These are phyloP conservation scores for Microbotryomycetes sp. DNA, from an alignment of 1,284 basidiomycete genomes.

Conservation along the genomic window DNA sequence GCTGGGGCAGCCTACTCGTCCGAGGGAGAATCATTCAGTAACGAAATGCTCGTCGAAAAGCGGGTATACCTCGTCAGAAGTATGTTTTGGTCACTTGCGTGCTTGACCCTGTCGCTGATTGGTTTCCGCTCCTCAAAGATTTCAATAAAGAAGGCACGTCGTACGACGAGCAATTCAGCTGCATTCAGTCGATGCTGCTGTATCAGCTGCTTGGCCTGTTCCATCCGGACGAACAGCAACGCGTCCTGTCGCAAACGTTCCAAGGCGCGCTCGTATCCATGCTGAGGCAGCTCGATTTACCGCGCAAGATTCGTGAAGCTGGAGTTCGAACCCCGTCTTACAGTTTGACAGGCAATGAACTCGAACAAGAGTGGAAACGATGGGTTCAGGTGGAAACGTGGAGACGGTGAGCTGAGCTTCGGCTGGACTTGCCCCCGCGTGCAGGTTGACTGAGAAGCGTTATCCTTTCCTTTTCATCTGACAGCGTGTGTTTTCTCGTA, in stretches of 20 bases:
- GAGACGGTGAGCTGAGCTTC: slow-evolving; percentile 7
- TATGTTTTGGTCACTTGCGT: not conserved
- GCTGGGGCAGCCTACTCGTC: slow-evolving; percentile 20
- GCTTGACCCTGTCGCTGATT: not conserved
- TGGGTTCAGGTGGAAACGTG: slow-evolving; percentile 29
- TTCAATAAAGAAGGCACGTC: slow-evolving; percentile 13
- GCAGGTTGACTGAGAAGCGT: not conserved
- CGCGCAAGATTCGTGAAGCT: slow-evolving; percentile 3
- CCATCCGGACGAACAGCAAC: slow-evolving; percentile 30
- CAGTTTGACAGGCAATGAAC: not conserved
- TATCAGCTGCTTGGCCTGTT: slow-evolving; percentile 33
- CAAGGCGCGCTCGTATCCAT: slow-evolving; percentile 26
- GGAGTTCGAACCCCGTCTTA: not conserved
- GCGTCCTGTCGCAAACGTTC: slow-evolving; percentile 25
- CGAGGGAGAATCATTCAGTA: slow-evolving; percentile 22
- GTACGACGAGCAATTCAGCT: slow-evolving; percentile 17
- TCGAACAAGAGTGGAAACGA: slow-evolving; percentile 19
- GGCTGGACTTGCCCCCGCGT: too few species aligned
- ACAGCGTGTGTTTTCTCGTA: slow-evolving; percentile 25
- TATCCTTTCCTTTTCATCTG: not conserved
- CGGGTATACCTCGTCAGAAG: slow-evolving; percentile 25
- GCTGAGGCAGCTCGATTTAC: slow-evolving; percentile 20
- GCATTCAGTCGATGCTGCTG: slow-evolving; percentile 22
- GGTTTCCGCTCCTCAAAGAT: not conserved
- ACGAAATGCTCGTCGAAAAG: slow-evolving; percentile 32